A percentile compares a stretch with the other conserved stretches of the same genome.
Conservation (phyloP, 331 rosid species). For the Cucumis variabilis region DNA sequence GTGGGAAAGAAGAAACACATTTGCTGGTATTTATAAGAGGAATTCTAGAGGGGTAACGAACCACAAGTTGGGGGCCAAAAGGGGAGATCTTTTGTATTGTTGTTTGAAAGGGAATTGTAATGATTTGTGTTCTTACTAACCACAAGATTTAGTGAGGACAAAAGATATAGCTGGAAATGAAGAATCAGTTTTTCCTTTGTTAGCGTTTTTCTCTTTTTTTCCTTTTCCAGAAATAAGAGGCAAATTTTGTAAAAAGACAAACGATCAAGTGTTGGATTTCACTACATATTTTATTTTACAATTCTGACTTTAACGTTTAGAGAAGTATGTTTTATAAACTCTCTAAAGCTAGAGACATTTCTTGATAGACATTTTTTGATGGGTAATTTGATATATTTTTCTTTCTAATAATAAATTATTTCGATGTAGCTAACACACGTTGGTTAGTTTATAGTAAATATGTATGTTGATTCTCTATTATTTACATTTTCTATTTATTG, state of each 20-base stretch:
- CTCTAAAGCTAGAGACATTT: too few species aligned
- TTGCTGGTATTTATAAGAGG: background rate
- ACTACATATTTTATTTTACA: too few species aligned
- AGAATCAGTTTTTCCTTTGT: background rate
- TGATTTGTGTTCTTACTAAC: conserved; percentile 27
- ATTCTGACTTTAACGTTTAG: too few species aligned
- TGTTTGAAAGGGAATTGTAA: conserved; percentile 11
- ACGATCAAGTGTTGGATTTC: too few species aligned
- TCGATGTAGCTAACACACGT: too few species aligned
- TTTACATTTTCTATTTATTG: too few species aligned
- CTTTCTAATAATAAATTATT: too few species aligned
- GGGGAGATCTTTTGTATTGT: background rate
- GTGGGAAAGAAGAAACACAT: background rate
- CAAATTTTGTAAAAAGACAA: background rate
- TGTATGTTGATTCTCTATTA: too few species aligned
- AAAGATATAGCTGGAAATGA: background rate
- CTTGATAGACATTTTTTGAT: too few species aligned
- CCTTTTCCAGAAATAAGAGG: background rate
- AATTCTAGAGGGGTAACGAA: background rate
- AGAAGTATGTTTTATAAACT: too few species aligned
- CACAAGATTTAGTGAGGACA: conserved; percentile 13
- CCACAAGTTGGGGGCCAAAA: background rate
- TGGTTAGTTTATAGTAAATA: too few species aligned
- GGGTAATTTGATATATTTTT: too few species aligned
- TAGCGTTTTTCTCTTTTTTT: background rate